phyloP scores from a whole-genome alignment of 2,329 filamentous ascomycete species.

The Metarhizium guizhouense region DNA sequence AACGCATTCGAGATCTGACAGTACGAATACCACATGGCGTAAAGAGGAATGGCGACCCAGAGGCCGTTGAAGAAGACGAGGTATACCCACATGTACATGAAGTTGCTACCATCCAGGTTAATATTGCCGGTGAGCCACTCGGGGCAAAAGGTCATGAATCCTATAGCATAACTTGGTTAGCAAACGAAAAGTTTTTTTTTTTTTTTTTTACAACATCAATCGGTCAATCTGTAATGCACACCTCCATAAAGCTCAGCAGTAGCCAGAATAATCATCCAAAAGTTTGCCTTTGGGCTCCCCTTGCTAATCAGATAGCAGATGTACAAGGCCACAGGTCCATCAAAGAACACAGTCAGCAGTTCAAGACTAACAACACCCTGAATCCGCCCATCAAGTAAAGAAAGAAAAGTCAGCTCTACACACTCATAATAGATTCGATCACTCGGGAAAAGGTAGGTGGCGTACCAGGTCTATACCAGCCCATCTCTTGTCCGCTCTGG shows the following conservation, averaged over 20 bases:
- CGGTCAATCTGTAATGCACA: constrained; percentile 12
- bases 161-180: constrained; percentile 18
- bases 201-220: no score
- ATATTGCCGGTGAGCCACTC: constrained; percentile 56
- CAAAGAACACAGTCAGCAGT: constrained; percentile 55
- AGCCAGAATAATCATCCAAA: constrained; percentile 56
- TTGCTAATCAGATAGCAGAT: constrained; percentile 52
- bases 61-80: constrained; percentile 60
- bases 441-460: background rate
- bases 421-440: background rate
- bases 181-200: no score
- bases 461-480: constrained; percentile 50
- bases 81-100: constrained; percentile 61
- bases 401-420: background rate
- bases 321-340: constrained; percentile 49
- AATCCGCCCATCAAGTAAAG: background rate
- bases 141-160: constrained; percentile 64
- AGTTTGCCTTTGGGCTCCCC: constrained; percentile 43
- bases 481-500: constrained; percentile 55
- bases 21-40: constrained; percentile 46
- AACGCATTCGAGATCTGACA: constrained; percentile 48
- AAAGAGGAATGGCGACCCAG: constrained; percentile 57
- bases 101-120: constrained; percentile 57
- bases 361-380: constrained; percentile 55
- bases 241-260: constrained; percentile 59